Evolutionary conservation across 768 basidiomycete species (phyloP), one percentile per base, ranked within the genome.

Genomic region (Infundibulicybe gibba): DNA sequence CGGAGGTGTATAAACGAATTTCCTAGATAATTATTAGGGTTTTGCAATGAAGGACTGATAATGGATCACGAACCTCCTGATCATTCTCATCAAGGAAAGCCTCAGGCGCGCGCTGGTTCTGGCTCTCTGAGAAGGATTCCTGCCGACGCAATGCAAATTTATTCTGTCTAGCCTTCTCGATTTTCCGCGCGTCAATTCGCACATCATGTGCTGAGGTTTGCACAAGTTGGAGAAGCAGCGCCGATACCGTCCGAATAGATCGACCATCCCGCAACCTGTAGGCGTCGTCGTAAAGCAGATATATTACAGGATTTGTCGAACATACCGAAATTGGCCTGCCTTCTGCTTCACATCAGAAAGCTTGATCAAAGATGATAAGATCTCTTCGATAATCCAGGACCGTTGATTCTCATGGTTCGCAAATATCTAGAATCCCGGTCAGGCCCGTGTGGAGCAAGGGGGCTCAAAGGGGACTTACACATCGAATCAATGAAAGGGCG

Each of bases 311-410:
- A 1, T 41, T 9, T 44, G 16, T 25, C 12, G 20, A 3, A 67
- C 81, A 12, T 40, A 94, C 93, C 84, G 76, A 65, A 94, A 95
- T 55, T 90, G 90, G 0, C 92, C 89, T 41, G 87, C 90, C 54
- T 87, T 87, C 65, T 91, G 90, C 61, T 92, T 97, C 15, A 84
- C 81, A 57, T 93, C 90, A 2, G 91, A 89, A 17, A 94, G 73
- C 64, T 92, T 94, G 55, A 89, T 94, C 45, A 98, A 69, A 0
- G 92, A 94, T 8, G 83, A 80, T 20, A 99, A 60, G 31, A 98
- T 94, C 64, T 98, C 97, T 61, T 98, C 94, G n/a, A 98, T 87
- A 52, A 98, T 95, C 94, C 94, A 97, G 1, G 86, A 83, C 8
- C 97, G 72, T 63, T 99, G 97, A 37, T 86, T 87, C 53, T 90